A percentile compares a stretch with the other conserved stretches of the same genome.
Conservation (phyloP, 192 early-diverging fungal species). For the Umbelopsis vinacea region DNA sequence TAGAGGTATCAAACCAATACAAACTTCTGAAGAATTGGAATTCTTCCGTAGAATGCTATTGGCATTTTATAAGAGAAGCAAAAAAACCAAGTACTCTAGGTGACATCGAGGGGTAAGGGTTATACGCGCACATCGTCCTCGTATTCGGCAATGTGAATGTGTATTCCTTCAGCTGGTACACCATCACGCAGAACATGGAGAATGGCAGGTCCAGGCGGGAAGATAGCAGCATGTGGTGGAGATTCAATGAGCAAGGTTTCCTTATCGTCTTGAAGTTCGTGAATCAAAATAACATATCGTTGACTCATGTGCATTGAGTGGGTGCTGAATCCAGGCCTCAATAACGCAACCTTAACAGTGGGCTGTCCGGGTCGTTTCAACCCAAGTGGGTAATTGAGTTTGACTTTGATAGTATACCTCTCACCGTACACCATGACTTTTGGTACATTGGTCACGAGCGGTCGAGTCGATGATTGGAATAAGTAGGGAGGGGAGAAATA, state of each 20-base stretch:
- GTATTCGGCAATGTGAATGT: constrained; percentile 8
- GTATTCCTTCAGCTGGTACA: constrained; percentile 39
- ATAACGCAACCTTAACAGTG: constrained; percentile 44
- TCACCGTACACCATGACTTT: constrained; percentile 43
- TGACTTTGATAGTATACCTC: constrained; percentile 36
- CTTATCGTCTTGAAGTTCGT: constrained; percentile 24
- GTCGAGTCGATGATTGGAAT: constrained; percentile 33
- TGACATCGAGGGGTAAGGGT: too few species aligned
- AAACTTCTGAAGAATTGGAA: too few species aligned
- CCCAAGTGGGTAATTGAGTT: constrained; percentile 36
- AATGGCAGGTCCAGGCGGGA: constrained; percentile 61
- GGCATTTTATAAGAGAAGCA: too few species aligned
- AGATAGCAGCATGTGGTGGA: constrained; percentile 55
- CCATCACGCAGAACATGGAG: constrained; percentile 55
- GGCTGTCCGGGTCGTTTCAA: constrained; percentile 24
- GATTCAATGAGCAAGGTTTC: constrained; percentile 35
- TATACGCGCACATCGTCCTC: not conserved
- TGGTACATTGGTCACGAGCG: constrained; percentile 41
- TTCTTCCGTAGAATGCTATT: too few species aligned
- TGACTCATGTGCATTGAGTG: constrained; percentile 62
- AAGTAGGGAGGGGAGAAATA: constrained; percentile 60
- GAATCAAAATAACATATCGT: constrained; percentile 46
- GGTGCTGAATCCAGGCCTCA: constrained; percentile 55
- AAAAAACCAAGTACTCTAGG: too few species aligned
- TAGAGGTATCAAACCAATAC: too few species aligned